These are phyloP conservation scores for Crepidotus sp. DNA, from an alignment of 1,284 basidiomycete species.

Conservation along the genomic window DNA sequence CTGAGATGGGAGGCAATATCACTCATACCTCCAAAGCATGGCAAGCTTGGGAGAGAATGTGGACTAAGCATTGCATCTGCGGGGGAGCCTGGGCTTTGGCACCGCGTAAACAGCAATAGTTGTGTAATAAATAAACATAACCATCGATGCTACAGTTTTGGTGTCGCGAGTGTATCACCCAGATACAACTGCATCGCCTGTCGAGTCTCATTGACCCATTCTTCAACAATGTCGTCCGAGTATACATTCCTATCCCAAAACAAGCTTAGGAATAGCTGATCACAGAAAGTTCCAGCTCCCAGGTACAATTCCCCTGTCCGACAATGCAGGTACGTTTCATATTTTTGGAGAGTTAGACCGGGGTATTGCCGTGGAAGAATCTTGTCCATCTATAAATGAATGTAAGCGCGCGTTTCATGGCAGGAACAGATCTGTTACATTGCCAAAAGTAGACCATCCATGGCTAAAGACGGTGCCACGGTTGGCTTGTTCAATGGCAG, in stretches of 20 bases:
- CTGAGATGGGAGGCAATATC: constrained; percentile 32
- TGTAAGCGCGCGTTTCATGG: not conserved
- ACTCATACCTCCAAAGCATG: constrained; percentile 37
- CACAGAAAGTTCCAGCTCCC: constrained; percentile 29
- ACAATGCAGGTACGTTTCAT: constrained; percentile 27
- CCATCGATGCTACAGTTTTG: constrained; percentile 10
- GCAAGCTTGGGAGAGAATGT: constrained; percentile 54
- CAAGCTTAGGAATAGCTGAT: constrained; percentile 26
- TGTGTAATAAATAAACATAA: not conserved
- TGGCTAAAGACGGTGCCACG: constrained; percentile 27
- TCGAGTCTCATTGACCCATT: constrained; percentile 37
- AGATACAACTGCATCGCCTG: constrained; percentile 33
- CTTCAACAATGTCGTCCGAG: constrained; percentile 27
- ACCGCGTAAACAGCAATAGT: not conserved
- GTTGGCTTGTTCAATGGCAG: constrained; percentile 25
- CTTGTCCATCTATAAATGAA: constrained; percentile 25
- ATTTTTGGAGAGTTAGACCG: not conserved
- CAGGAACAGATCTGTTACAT: constrained; percentile 24
- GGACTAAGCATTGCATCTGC: constrained; percentile 54
- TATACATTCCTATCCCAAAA: constrained; percentile 38
- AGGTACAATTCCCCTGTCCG: constrained; percentile 42
- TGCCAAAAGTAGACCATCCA: constrained; percentile 41
- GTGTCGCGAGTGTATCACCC: constrained; percentile 10
- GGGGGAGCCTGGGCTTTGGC: constrained; percentile 49
- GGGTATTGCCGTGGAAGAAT: constrained; percentile 30